Base-by-base conservation (phyloP, 139 green algal species). In the Chlamydomonas schloesseri region DNA sequence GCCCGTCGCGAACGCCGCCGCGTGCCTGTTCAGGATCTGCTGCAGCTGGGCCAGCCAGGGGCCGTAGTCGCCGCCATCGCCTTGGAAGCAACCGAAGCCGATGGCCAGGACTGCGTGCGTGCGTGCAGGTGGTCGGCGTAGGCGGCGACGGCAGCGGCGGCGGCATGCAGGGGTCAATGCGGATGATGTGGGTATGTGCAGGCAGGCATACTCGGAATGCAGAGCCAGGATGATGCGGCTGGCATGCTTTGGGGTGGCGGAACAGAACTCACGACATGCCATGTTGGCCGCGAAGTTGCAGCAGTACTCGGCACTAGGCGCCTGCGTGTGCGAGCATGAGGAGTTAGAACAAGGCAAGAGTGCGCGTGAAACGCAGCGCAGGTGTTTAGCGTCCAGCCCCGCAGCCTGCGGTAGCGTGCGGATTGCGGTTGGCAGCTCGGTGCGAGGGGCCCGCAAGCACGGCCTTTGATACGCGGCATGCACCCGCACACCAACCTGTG, bases 41-140 rank as follows among this genome's bases (percentile, higher is more conserved):
- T 83, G 36, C 42, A 83, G 60, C 62, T 83, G 60, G 14, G 37
- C 37, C 60, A 73, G 60, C 76, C 76, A 83, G 18, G 37, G 18
- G 14, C 76, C 62, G 60, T 83, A 83, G 37, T 83, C 58, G 0
- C 74, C 74, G 31, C 47, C 50, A 3, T 71, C 76, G 6, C 64
- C 76, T 3, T 50, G 26, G 76, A 83, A 83, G 60, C 60, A 73
- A 2, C 76, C 76, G 46, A 83, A 83, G 13, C 76, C 76, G 29
- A 83, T 46, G 37, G 29, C 28, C 36, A 83, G 28, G 8, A 29
- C 69, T 74, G 20, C 69, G 53, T 24, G n/a, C n/a, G 68, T 9
- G 28, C 10, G 28, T 8, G 20, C 8, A 28, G n/a, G 33, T 57
- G 11, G 50, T 11, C 50, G 50, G 11, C 50, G 11, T 21, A 14